Percentiles rank a stretch among this genome's conserved stretches.
Evolutionary conservation across 1,284 basidiomycete genomes (phyloP).

Genomic region (Cronartium quercuum): DNA sequence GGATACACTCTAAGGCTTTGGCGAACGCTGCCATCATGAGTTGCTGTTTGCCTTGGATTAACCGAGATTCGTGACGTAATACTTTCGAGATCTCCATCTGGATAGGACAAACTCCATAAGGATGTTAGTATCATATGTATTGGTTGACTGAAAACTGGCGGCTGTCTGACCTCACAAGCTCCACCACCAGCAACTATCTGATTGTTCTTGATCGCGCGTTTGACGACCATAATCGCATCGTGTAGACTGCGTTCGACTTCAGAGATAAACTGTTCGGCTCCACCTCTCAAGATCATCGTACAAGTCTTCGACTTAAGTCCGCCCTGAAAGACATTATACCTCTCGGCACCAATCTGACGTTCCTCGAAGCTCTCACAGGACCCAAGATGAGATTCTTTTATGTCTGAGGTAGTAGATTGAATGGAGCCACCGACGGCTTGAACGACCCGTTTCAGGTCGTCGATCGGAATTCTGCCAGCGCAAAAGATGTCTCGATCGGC

Average conservation of each 20-base stretch:
- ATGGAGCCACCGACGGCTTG: conserved; percentile 92
- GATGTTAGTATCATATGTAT: not conserved
- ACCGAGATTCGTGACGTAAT: conserved; percentile 80
- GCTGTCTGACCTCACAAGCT: conserved; percentile 72
- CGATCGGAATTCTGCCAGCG: conserved; percentile 85
- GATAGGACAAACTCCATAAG: no score
- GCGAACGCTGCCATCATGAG: conserved; percentile 92
- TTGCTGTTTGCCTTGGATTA: conserved; percentile 94
- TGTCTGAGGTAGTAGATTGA: conserved; percentile 93
- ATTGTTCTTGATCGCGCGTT: conserved; percentile 89
- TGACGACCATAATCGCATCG: conserved; percentile 99
- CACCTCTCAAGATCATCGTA: conserved; percentile 89
- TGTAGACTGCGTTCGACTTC: conserved; percentile 96
- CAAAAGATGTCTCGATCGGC: conserved; percentile 99
- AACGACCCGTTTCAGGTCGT: conserved; percentile 86
- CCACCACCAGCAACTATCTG: conserved; percentile 96
- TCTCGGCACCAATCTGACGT: conserved; percentile 90
- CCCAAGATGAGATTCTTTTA: conserved; percentile 72
- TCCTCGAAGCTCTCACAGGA: conserved; percentile 89
- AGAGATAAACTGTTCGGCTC: conserved; percentile 98
- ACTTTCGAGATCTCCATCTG: conserved; percentile 95
- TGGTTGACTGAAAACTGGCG: conserved; percentile 16
- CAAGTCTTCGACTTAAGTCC: conserved; percentile 96
- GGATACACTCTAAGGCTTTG: conserved; percentile 93
- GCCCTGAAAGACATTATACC: conserved; percentile 87